Conservation (phyloP, 2,329 filamentous ascomycete genomes). For the Pseudocercospora fuligena region DNA sequence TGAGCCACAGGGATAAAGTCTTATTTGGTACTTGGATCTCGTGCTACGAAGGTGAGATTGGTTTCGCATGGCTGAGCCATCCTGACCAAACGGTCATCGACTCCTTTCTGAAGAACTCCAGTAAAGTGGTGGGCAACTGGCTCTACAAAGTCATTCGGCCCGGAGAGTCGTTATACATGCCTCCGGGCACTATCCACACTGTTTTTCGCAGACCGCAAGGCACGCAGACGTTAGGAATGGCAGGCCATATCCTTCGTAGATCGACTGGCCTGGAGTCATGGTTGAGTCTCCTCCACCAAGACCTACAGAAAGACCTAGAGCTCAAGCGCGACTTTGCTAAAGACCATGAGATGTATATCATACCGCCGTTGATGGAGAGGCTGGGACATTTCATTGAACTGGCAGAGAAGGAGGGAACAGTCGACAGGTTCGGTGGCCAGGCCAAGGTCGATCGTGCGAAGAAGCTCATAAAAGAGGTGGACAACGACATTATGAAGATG, state of each 20-base stretch:
- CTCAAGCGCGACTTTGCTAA: background rate
- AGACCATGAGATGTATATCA: background rate
- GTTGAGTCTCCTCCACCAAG: background rate
- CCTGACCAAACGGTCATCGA: constrained; percentile 7
- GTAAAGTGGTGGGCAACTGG: constrained; percentile 2
- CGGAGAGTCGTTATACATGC: constrained; percentile 25
- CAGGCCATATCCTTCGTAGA: constrained; percentile 20
- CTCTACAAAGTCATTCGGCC: constrained; percentile 25
- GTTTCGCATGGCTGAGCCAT: constrained; percentile 21
- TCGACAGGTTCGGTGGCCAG: background rate
- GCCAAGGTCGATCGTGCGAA: background rate
- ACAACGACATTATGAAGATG: background rate
- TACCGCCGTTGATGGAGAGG: background rate
- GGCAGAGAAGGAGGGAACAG: background rate
- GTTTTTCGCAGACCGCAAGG: constrained; percentile 21
- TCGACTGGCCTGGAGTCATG: background rate
- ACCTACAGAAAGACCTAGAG: background rate
- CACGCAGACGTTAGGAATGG: constrained; percentile 23
- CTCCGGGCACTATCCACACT: constrained; percentile 23
- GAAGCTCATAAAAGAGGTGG: background rate
- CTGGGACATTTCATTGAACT: background rate
- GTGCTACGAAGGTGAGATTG: constrained; percentile 30
- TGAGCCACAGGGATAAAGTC: constrained; percentile 18
- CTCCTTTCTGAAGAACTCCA: background rate
- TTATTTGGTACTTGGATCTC: constrained; percentile 26